A percentile compares a stretch with the other conserved stretches of the same genome.
phyloP scores from a whole-genome alignment of 345 rosid genomes.

The Nasturtium officinale region DNA sequence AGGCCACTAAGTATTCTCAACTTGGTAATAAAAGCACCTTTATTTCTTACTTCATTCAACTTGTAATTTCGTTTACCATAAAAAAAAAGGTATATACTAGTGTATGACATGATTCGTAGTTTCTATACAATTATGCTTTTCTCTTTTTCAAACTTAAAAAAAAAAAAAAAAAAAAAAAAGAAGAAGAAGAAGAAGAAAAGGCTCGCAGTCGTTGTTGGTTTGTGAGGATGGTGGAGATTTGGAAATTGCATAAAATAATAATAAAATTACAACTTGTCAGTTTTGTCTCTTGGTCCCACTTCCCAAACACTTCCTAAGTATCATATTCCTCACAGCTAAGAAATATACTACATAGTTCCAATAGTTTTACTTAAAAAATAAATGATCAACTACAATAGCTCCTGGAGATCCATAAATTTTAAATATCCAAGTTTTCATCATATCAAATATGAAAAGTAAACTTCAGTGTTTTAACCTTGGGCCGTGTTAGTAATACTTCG shows the following conservation, averaged over 20 bases:
- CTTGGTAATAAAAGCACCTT: conserved; percentile 2
- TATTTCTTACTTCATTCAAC: not conserved
- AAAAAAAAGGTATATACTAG: not conserved
- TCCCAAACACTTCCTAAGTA: not conserved
- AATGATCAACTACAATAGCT: not conserved
- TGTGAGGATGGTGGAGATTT: not conserved
- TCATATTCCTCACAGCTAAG: not conserved
- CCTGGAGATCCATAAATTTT: not conserved
- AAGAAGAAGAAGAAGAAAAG: not conserved
- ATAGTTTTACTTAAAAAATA: not conserved
- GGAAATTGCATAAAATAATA: not conserved
- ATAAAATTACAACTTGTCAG: conserved; percentile 10
- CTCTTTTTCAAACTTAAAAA: not conserved
- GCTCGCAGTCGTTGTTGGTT: conserved; percentile 12
- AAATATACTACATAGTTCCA: not conserved
- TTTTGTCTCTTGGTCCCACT: conserved; percentile 26
- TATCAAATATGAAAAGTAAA: not conserved
- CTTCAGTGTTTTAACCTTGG: not conserved
- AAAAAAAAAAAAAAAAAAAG: not conserved
- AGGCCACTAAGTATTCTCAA: conserved; percentile 19
- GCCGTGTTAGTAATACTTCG: not conserved
- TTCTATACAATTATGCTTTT: not conserved
- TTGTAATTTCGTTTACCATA: conserved; percentile 13
- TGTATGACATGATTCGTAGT: conserved; percentile 19
- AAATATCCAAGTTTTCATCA: not conserved